Evolutionary conservation across 2,329 filamentous ascomycete genomes (phyloP), one percentile per base, ranked within the genome.

Genomic region (Paecilomyces niveus): DNA sequence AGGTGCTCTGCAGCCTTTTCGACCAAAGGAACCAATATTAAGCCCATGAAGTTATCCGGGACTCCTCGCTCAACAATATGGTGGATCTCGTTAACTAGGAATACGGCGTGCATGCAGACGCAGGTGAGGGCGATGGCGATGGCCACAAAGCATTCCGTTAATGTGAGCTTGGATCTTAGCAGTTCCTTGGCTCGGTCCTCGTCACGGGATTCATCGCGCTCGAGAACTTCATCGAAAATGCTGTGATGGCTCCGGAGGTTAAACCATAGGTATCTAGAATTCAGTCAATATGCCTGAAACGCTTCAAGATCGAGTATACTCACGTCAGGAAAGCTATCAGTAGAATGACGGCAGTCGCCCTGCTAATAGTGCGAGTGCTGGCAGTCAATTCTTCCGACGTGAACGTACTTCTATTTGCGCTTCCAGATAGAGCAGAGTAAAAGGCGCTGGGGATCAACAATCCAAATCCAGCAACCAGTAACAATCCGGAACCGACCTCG

Each of bases 1-100:
- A 95, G 77, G 73, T 95, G 90, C 73, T 95, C 90, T 11, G 90
- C 90, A 2, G 89, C 87, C 74, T 96, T 95, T 70, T 95, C 91
- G 5, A 94, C 90, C 0, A 95, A 80, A 3, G 89, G 77, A 15
- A 94, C 83, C 0, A 95, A 80, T 63, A 94, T 93, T 39, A 95
- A 78, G 66, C 90, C 84, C 61, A 87, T 76, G 62, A 87, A 87
- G 31, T 80, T 80, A 63, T 86, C 83, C 1, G 79, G 79, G 49
- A 86, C 76, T 26, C 77, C 72, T 26, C 73, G 76, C 21, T 72
- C 66, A 21, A 86, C 84, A 50, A 87, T 83, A 65, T 75, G 78
- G 39, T 85, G 81, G 59, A 94, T 94, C 67, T 92, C 80, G 55
- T 85, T 76, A 13, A 94, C 89, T 15, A 94, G 78, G 62, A 85